A percentile compares a stretch with the other conserved stretches of the same genome.
Conservation (phyloP, 176 grass and related monocot species). For the Panicum miliaceum region DNA sequence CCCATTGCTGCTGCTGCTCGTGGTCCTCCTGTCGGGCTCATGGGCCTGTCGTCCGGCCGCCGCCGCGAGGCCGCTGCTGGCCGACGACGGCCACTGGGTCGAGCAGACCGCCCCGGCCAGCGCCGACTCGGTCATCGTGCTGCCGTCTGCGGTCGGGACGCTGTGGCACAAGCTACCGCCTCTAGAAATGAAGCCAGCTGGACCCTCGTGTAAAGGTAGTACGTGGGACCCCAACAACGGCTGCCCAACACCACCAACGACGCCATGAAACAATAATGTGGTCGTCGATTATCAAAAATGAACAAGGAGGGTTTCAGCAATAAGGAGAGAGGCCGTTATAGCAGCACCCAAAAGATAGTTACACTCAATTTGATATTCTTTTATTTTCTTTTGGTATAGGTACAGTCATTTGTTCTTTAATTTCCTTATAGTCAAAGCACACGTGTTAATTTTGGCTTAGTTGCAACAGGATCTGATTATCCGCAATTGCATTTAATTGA, state of each 20-base stretch:
- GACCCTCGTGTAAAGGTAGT: background rate
- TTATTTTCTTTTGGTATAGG: background rate
- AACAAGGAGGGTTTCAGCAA: no score
- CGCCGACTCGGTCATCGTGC: background rate
- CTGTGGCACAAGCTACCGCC: conserved; percentile 1
- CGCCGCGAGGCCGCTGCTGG: conserved; percentile 10
- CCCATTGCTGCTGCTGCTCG: background rate
- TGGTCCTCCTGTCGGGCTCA: background rate
- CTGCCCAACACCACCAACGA: background rate
- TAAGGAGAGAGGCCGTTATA: background rate
- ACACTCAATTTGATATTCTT: background rate
- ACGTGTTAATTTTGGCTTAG: background rate
- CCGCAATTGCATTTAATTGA: background rate
- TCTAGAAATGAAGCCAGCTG: conserved; percentile 33
- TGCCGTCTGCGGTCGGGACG: background rate
- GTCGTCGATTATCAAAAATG: no score
- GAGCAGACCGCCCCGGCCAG: background rate
- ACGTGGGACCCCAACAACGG: conserved; percentile 29
- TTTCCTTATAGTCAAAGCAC: conserved; percentile 1
- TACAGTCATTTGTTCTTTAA: background rate
- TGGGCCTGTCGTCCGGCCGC: background rate
- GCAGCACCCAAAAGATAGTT: background rate
- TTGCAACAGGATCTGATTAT: background rate
- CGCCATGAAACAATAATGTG: no score
- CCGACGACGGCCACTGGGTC: background rate